Evolutionary conservation across 2,329 filamentous ascomycete species (phyloP).

Genomic region (Metarhizium album): DNA sequence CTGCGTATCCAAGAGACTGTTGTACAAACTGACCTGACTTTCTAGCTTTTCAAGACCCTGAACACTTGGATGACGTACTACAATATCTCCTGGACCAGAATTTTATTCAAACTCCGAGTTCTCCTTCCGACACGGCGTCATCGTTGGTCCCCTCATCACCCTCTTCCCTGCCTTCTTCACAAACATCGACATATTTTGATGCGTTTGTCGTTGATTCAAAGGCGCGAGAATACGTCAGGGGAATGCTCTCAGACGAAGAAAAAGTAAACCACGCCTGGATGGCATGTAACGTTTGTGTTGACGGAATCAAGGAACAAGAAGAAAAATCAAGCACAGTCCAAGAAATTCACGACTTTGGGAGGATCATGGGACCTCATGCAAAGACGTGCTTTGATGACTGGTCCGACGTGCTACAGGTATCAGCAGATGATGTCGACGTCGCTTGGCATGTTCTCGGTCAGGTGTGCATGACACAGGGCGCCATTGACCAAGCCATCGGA

Average conservation of each 20-base stretch:
- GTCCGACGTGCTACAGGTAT: conserved; percentile 10
- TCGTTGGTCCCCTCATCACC: conserved; percentile 9
- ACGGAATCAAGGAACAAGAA: conserved; percentile 13
- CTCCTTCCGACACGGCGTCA: conserved; percentile 1
- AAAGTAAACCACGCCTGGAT: conserved; percentile 14
- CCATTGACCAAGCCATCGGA: conserved; percentile 14
- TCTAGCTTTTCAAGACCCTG: conserved; percentile 11
- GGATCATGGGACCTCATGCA: conserved; percentile 17
- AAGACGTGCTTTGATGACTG: conserved; percentile 17
- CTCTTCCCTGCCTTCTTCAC: conserved; percentile 10
- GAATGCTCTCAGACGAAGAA: conserved; percentile 10
- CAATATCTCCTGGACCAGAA: conserved; percentile 16
- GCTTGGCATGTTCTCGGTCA: conserved; percentile 25
- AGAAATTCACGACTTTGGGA: conserved; percentile 15
- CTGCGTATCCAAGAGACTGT: neutral
- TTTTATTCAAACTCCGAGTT: conserved; percentile 12
- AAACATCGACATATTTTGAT: conserved; percentile 10
- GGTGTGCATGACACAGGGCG: conserved; percentile 18
- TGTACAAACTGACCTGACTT: neutral
- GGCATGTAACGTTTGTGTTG: conserved; percentile 15
- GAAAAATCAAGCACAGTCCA: conserved; percentile 11
- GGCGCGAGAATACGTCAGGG: conserved; percentile 13
- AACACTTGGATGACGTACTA: conserved; percentile 13
- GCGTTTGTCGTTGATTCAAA: conserved; percentile 14
- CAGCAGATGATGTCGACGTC: conserved; percentile 21